Evolutionary conservation across 2,329 filamentous ascomycete genomes (phyloP).

Genomic region (Paraphaeosphaeria sporulosa): DNA sequence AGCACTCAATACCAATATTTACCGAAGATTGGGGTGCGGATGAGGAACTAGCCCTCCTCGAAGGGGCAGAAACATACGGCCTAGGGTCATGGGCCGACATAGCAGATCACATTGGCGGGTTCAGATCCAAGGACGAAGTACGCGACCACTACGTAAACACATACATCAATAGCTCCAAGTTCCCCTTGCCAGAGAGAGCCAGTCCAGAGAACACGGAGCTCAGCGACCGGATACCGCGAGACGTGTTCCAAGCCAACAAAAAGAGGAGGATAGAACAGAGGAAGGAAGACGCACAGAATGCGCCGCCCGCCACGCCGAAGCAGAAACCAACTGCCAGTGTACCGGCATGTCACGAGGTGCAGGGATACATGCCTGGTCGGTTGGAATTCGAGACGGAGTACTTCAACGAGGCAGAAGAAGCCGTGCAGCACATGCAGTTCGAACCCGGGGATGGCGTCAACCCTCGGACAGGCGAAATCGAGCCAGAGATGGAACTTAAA

Average conservation of each 20-base stretch:
- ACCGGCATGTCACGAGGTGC: slow-evolving; percentile 95
- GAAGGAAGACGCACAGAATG: slow-evolving; percentile 85
- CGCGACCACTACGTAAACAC: slow-evolving; percentile 90
- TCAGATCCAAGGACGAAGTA: slow-evolving; percentile 92
- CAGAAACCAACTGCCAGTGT: slow-evolving; percentile 96
- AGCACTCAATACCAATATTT: slow-evolving; percentile 98
- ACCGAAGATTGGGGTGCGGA: slow-evolving; percentile 95
- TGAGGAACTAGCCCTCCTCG: slow-evolving; percentile 90
- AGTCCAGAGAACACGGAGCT: slow-evolving; percentile 82
- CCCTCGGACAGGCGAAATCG: slow-evolving; percentile 80
- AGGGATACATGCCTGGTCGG: slow-evolving; percentile 97
- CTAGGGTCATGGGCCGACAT: slow-evolving; percentile 98
- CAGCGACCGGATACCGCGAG: slow-evolving; percentile 81
- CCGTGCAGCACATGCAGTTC: slow-evolving; percentile 97
- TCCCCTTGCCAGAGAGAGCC: slow-evolving; percentile 86
- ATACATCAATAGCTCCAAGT: slow-evolving; percentile 82
- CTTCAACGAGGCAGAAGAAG: slow-evolving; percentile 97
- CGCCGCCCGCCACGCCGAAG: slow-evolving; percentile 83
- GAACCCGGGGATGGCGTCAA: slow-evolving; percentile 95
- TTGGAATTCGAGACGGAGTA: slow-evolving; percentile 98
- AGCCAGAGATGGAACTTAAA: slow-evolving; percentile 97
- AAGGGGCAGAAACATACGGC: slow-evolving; percentile 95
- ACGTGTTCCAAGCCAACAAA: slow-evolving; percentile 92
- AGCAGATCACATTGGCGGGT: slow-evolving; percentile 96
- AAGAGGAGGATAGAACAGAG: slow-evolving; percentile 92